Percentiles rank a stretch among this genome's conserved stretches.
phyloP scores from a whole-genome alignment of 306 rosid species.

The Casuarina equisetifolia region DNA sequence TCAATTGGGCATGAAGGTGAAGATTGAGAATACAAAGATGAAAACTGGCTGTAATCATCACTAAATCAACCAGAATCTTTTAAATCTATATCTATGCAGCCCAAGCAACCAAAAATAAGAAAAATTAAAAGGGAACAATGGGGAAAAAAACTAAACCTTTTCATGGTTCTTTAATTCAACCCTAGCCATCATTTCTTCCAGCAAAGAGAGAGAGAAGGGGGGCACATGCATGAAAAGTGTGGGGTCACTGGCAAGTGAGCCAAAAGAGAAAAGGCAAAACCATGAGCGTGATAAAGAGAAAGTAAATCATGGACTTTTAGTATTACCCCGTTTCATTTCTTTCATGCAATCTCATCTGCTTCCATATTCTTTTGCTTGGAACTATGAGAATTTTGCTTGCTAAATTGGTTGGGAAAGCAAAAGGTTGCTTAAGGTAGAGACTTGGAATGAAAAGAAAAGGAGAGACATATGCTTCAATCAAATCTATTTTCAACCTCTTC shows the following conservation, averaged over 20 bases:
- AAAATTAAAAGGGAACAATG: not conserved
- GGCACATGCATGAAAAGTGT: slow-evolving; percentile 37
- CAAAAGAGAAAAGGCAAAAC: slow-evolving; percentile 23
- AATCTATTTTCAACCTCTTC: slow-evolving; percentile 39
- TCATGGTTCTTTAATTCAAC: not conserved
- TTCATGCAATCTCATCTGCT: slow-evolving; percentile 4
- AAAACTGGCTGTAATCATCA: not conserved
- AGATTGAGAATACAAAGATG: not conserved
- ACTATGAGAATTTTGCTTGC: slow-evolving; percentile 22
- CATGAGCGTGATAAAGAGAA: slow-evolving; percentile 33
- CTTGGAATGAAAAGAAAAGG: slow-evolving; percentile 22
- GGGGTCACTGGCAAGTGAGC: slow-evolving; percentile 33
- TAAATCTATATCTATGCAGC: not conserved
- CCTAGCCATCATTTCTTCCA: not conserved
- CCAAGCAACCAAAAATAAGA: not conserved
- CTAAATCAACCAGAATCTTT: slow-evolving; percentile 10
- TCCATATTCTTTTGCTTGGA: slow-evolving; percentile 15
- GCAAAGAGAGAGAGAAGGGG: not conserved
- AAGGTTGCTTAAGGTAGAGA: slow-evolving; percentile 51
- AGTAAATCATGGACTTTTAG: slow-evolving; percentile 3
- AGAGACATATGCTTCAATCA: slow-evolving; percentile 26
- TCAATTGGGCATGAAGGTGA: not conserved
- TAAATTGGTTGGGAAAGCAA: slow-evolving; percentile 37
- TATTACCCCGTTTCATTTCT: not conserved
- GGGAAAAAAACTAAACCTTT: not conserved